Evolutionary conservation across 2,329 filamentous ascomycete genomes (phyloP), one percentile per base, ranked within the genome.

Genomic region (Ceratocystis destructans): DNA sequence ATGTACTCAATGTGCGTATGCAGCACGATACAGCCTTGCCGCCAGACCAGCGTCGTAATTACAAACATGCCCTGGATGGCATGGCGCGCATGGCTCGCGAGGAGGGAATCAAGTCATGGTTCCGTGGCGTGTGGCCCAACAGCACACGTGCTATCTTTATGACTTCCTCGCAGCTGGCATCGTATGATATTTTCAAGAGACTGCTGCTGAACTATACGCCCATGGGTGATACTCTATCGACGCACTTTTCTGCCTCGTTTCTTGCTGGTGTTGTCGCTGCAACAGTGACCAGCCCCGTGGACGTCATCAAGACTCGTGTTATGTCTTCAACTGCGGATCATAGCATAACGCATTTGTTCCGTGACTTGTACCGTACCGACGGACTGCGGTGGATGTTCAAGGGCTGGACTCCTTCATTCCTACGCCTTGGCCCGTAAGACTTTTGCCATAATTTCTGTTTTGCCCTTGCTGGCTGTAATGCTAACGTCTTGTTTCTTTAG

Each of bases 1-100:
- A 99, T 75, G 91, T 99, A 44, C 81, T 96, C 72, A 99, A 99
- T 76, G 94, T 99, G 62, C 90, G 94, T 70, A 99, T 99, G 94
- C 94, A 99, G 78, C 90, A 96, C 77, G 94, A 87, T 73, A 87
- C 89, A 1, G 85, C 90, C 0, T 83, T 96, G 1, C 88, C 91
- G 0, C 72, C 77, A 0, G 81, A 82, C 4, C 79, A 95, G 72
- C 85, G 90, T 61, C 84, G 93, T 66, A 94, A 96, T 76, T 99
- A 99, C 78, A 87, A 85, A 69, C 83, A 97, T 75, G 94, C 92
- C 2, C 75, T 96, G 61, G 87, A 97, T 73, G 94, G 94, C 33
- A 80, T 97, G 72, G 77, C 88, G 31, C 86, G 90, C 70, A 96
- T 97, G 89, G 82, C 87, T n/a, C 83, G 87, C 66, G 85, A 90